phyloP scores from a whole-genome alignment of 148 eudicot genomes.

The Rhododendron kiyosumense region DNA sequence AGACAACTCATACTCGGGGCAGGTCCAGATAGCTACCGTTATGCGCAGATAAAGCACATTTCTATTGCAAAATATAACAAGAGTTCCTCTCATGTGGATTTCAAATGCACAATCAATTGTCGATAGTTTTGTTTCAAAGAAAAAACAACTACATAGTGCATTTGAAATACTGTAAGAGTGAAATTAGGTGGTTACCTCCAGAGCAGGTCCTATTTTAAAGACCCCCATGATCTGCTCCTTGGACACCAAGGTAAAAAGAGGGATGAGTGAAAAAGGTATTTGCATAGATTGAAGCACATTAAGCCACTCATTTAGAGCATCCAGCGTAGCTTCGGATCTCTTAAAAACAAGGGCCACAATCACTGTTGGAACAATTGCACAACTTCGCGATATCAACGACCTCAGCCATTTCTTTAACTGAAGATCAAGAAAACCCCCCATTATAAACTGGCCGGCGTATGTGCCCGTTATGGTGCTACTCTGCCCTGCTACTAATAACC shows the following conservation, averaged over 20 bases:
- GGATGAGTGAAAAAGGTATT: slow-evolving; percentile 83
- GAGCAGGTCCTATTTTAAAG: slow-evolving; percentile 61
- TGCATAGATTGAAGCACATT: slow-evolving; percentile 93
- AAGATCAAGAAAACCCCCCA: slow-evolving; percentile 81
- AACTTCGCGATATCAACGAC: slow-evolving; percentile 75
- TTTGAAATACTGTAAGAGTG: too few relatives aligned
- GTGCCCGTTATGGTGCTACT: slow-evolving; percentile 95
- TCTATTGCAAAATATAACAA: background rate
- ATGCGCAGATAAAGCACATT: background rate
- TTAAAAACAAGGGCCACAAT: slow-evolving; percentile 58
- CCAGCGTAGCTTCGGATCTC: slow-evolving; percentile 64
- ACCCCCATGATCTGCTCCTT: slow-evolving; percentile 76
- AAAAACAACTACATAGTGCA: background rate
- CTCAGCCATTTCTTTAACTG: slow-evolving; percentile 64
- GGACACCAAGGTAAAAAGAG: slow-evolving; percentile 74
- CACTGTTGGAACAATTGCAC: slow-evolving; percentile 83
- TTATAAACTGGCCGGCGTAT: slow-evolving; percentile 92
- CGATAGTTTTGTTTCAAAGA: background rate
- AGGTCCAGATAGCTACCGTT: too few relatives aligned
- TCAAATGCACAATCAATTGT: background rate
- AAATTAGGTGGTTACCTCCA: slow-evolving; percentile 43
- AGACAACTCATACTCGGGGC: too few relatives aligned
- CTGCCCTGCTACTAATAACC: slow-evolving; percentile 87
- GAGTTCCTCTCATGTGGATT: background rate
- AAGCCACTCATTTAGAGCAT: slow-evolving; percentile 76